Percentiles rank a stretch among this genome's conserved stretches.
Evolutionary conservation across 257 asterid species (phyloP).

Genomic region (Przewalskia tangutica): DNA sequence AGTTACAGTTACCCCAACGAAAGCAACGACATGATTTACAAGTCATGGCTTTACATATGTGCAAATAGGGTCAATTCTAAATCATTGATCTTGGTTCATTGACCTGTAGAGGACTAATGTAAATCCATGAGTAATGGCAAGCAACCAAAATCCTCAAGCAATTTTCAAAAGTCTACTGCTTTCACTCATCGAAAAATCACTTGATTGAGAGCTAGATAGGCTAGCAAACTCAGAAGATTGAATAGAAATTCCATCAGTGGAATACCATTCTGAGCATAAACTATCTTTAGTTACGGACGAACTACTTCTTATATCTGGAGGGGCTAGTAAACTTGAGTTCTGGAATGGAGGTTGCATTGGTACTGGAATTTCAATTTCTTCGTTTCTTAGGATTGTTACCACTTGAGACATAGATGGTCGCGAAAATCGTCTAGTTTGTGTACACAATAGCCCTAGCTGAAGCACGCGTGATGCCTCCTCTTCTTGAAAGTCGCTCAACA

Average conservation of each 20-base stretch:
- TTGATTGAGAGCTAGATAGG: constrained; percentile 1
- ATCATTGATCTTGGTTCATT: background rate
- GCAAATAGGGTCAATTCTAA: background rate
- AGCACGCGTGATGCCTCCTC: constrained; percentile 1
- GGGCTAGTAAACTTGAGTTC: background rate
- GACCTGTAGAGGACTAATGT: background rate
- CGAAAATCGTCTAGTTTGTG: constrained; percentile 4
- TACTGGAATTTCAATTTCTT: background rate
- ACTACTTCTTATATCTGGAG: background rate
- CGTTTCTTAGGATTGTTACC: background rate
- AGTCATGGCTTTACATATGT: background rate
- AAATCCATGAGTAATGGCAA: background rate
- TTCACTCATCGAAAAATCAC: background rate
- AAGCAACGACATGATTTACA: background rate
- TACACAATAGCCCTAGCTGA: background rate
- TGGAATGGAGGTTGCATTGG: constrained; percentile 1
- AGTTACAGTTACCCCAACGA: background rate
- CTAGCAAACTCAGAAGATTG: constrained; percentile 1
- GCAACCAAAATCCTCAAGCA: background rate
- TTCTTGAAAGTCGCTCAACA: constrained; percentile 3
- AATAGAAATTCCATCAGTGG: background rate
- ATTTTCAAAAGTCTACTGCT: background rate
- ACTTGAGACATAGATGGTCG: constrained; percentile 8
- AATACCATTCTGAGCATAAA: constrained; percentile 1
- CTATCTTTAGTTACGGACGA: background rate